Percentiles rank a stretch among this genome's conserved stretches.
Conservation (phyloP, 768 basidiomycete species). For the Pleurotus tuber-regium region DNA sequence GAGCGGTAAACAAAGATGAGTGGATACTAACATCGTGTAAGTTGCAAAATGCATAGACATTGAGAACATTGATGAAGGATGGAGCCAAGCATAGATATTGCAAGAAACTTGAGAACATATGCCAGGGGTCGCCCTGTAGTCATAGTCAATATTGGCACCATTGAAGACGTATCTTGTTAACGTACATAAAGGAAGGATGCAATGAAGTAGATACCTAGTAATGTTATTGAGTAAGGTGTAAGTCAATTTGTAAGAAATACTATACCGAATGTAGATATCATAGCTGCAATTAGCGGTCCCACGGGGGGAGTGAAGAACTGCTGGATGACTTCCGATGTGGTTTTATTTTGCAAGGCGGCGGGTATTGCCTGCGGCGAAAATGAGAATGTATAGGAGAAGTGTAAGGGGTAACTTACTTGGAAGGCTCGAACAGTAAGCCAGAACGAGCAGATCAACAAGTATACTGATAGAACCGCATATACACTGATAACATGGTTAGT, state of each 20-base stretch:
- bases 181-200: slow-evolving; percentile 84
- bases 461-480: slow-evolving; percentile 24
- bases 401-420: slow-evolving; percentile 38
- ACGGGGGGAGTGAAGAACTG: slow-evolving; percentile 70
- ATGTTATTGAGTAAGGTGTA: too few relatives aligned
- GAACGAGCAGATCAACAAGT: slow-evolving; percentile 79
- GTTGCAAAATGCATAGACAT: slow-evolving; percentile 97
- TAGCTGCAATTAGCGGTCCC: slow-evolving; percentile 81
- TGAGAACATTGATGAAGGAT: slow-evolving; percentile 90
- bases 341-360: slow-evolving; percentile 7
- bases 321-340: not conserved
- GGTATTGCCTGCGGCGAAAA: not conserved
- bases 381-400: not conserved
- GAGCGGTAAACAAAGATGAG: not conserved
- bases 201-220: slow-evolving; percentile 76
- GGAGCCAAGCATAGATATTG: slow-evolving; percentile 89
- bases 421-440: slow-evolving; percentile 82
- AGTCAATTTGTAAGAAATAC: slow-evolving; percentile 13
- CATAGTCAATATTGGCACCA: not conserved
- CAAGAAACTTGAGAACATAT: slow-evolving; percentile 91
- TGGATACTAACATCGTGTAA: slow-evolving; percentile 71
- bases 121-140: slow-evolving; percentile 90
- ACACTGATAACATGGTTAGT: slow-evolving; percentile 37
- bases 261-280: slow-evolving; percentile 83
- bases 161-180: slow-evolving; percentile 10